phyloP scores from a whole-genome alignment of 306 rosid genomes.

The Sicyos baderoa region DNA sequence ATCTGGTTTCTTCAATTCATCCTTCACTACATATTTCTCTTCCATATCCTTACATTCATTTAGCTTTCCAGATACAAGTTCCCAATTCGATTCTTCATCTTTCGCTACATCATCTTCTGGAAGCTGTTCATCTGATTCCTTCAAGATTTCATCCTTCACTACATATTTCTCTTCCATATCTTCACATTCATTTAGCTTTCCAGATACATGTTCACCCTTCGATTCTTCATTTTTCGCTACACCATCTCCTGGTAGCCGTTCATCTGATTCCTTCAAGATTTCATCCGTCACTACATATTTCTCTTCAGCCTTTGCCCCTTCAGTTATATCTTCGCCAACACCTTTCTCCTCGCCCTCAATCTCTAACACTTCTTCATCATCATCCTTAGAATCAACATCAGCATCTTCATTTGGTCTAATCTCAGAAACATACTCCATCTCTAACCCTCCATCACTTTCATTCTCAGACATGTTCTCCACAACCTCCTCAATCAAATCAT shows the following conservation, averaged over 20 bases:
- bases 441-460: too few species aligned
- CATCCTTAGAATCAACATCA: conserved; percentile 51
- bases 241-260: not conserved
- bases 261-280: conserved; percentile 1
- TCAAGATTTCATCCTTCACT: not conserved
- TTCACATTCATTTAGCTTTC: not conserved
- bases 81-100: not conserved
- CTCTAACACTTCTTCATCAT: conserved; percentile 23
- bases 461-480: conserved; percentile 42
- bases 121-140: not conserved
- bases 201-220: not conserved
- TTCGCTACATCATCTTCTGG: not conserved
- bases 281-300: conserved; percentile 5
- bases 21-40: too few species aligned
- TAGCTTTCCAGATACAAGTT: not conserved
- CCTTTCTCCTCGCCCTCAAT: conserved; percentile 10
- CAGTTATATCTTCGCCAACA: not conserved
- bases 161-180: too few species aligned
- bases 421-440: too few species aligned
- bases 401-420: too few species aligned
- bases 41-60: not conserved
- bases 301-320: not conserved
- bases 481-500: conserved; percentile 31
- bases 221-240: not conserved
- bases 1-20: not conserved